These are phyloP conservation scores for Rubia occidens DNA, from an alignment of 305 asterid genomes.

Conservation along the genomic window DNA sequence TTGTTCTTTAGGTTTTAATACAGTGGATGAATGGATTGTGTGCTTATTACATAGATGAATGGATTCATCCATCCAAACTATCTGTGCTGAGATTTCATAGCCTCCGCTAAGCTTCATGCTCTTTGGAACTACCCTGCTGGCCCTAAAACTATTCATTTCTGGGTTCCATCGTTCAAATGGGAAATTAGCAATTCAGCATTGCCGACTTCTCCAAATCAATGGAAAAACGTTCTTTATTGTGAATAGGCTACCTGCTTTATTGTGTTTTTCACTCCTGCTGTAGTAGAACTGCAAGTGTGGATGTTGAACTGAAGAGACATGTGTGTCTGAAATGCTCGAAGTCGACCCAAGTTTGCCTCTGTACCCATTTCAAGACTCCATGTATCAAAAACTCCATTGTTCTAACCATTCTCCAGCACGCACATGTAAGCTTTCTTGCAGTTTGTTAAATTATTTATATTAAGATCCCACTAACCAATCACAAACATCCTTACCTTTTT, in stretches of 20 bases:
- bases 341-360: conserved; percentile 58
- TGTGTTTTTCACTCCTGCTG: conserved; percentile 24
- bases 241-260: conserved; percentile 20
- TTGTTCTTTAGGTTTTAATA: too few relatives aligned
- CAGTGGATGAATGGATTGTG: too few relatives aligned
- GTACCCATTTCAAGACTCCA: conserved; percentile 48
- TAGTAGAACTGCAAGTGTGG: conserved; percentile 26
- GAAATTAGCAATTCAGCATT: conserved; percentile 47
- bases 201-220: conserved; percentile 58
- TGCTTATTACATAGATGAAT: too few relatives aligned
- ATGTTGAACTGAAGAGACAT: conserved; percentile 46
- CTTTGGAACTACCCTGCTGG: conserved; percentile 82
- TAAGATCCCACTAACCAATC: not conserved
- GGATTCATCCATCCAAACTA: too few relatives aligned
- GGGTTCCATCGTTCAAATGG: conserved; percentile 79
- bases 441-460: not conserved
- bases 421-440: not conserved
- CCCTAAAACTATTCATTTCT: conserved; percentile 68
- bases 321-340: conserved; percentile 61
- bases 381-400: conserved; percentile 43
- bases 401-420: conserved; percentile 70
- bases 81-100: conserved; percentile 33
- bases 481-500: not conserved
- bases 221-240: conserved; percentile 30
- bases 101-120: conserved; percentile 58